Base-by-base conservation (phyloP, 2,329 filamentous ascomycete species). In the Alternaria solani region DNA sequence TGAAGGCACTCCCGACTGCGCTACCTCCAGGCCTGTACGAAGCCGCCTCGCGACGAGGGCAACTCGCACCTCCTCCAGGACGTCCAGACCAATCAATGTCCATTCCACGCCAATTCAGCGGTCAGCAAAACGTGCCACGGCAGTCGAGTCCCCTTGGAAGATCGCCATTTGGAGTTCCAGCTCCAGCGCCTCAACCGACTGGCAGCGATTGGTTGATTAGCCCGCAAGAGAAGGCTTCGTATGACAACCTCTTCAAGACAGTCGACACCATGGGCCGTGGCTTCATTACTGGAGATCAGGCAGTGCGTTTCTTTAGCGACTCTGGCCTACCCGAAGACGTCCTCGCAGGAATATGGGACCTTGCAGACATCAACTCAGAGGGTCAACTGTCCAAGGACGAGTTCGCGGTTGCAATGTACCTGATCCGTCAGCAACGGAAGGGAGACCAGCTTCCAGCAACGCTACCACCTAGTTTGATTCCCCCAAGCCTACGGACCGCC, bases 391-490 rank as follows among this genome's bases (percentile, higher is more conserved):
- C 86, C 47, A 88, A 88, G 69, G 95, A 99, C 68, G 94, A 97
- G 71, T 99, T 99, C 75, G 93, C 95, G 0, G 93, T 99, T 47
- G 94, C 95, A 54, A 97, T 99, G 94, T 96, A 96, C 75, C 84
- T 99, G 51, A 97, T 99, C 70, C 88, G 94, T 62, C 92, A 96
- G 76, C 94, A 97, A 77, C 87, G 94, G 55, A 91, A 86, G 65
- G 71, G 88, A 58, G 88, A 89, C 57, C 83, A 85, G 18, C 79
- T 98, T 32, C 95, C 95, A 2, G 83, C 89, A 23, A 85, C 87
- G n/a, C 81, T 99, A 42, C 94, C 94, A 9, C 83, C 89, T 0
- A 94, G 90, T 67, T 82, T 98, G 39, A 86, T 98, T 30, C 95
- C 95, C 12, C 95, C 94, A 4, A 93, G 89, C 75, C 88, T 97